Evolutionary conservation across 1,139 yeast genomes (phyloP), one percentile per base, ranked within the genome.

Genomic region (Yamadazyma friedrichii): DNA sequence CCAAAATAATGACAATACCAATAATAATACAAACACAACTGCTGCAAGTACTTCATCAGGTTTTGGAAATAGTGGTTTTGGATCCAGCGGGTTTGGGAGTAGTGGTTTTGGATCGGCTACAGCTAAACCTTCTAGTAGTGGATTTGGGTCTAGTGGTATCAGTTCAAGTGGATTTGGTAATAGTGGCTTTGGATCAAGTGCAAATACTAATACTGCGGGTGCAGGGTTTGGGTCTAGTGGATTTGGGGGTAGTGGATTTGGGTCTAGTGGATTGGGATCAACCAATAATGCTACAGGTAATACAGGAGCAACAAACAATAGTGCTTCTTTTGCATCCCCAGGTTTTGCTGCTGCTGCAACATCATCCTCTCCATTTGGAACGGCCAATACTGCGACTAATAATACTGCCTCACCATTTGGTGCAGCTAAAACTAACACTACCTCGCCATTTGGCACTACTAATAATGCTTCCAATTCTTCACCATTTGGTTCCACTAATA

Each of bases 361-460:
- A 3, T n/a, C 24, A 34, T 3, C 20, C 38, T 47, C 49, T 42
- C 53, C 50, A 4, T 36, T 39, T 31, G 35, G 39, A 2, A 15
- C n/a, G n/a, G 38, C 30, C 12, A 22, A 13, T n/a, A 20, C 31
- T 37, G 12, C 45, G 15, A 33, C 35, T 4, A 20, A 42, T 30
- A 40, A 42, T 30, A 40, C 40, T 15, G 32, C 46, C 6, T 42
- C 46, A 16, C 41, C 51, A 2, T 54, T 55, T 41, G 56, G 53
- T 31, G 13, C 31, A 15, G 11, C 31, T 20, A 12, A 33, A 13
- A 33, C 33, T 24, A 31, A 29, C 38, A 41, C 24, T 20, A 35
- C 47, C 11, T 42, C 51, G 31, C 47, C 53, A 25, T 51, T 54
- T 42, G 56, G 53, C 9, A 38, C 47, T 3, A 30, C n/a, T 33